Evolutionary conservation across 306 rosid species (phyloP).

Genomic region (Pyrus pyrifolia): DNA sequence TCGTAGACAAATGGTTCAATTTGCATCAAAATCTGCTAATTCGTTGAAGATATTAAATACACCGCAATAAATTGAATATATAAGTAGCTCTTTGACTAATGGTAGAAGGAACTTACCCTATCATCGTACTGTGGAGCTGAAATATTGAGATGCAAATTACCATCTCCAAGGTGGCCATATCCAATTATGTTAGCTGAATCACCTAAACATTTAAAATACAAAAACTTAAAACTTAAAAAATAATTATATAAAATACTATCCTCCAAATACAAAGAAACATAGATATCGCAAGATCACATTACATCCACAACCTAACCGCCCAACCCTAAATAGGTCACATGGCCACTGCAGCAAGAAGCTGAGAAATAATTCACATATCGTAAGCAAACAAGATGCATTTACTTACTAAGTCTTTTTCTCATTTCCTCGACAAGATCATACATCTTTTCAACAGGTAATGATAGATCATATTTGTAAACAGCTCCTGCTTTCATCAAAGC

Average conservation of each 20-base stretch:
- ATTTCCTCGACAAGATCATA: conserved; percentile 73
- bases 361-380: background rate
- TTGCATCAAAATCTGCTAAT: conserved; percentile 60
- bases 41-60: conserved; percentile 1
- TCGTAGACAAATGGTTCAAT: conserved; percentile 93
- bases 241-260: background rate
- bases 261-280: background rate
- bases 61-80: background rate
- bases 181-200: conserved; percentile 59
- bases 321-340: background rate
- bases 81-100: conserved; percentile 3
- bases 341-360: background rate
- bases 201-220: conserved; percentile 31
- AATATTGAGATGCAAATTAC: conserved; percentile 86
- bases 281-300: background rate
- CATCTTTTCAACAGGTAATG: conserved; percentile 72
- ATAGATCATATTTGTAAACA: conserved; percentile 79
- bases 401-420: conserved; percentile 69
- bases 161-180: conserved; percentile 94
- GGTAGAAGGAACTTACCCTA: conserved; percentile 34
- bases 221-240: background rate
- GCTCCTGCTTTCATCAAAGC: conserved; percentile 87
- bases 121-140: conserved; percentile 69
- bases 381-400: conserved; percentile 3
- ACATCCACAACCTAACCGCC: conserved; percentile 20